These are phyloP conservation scores for Neopestalotiopsis rosae DNA, from an alignment of 2,329 filamentous ascomycete species.

Conservation along the genomic window DNA sequence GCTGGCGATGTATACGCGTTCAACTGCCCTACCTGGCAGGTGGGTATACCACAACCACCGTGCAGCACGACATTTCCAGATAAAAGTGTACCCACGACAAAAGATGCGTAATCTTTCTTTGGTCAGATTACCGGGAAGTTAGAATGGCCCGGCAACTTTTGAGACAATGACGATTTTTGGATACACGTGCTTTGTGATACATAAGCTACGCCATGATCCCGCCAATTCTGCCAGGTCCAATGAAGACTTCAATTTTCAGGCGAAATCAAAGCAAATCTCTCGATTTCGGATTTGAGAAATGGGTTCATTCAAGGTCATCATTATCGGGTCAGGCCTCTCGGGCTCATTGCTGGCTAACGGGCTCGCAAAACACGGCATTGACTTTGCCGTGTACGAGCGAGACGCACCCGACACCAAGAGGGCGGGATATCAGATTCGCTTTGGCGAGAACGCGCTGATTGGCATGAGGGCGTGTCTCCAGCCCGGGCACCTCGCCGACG, in stretches of 20 bases:
- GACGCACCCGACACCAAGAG: conserved; percentile 12
- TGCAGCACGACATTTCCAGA: background rate
- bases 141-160: background rate
- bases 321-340: conserved; percentile 28
- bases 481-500: conserved; percentile 1
- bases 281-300: background rate
- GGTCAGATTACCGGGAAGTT: background rate
- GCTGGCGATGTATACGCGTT: background rate
- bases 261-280: background rate
- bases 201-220: background rate
- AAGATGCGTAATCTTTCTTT: background rate
- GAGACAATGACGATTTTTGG: background rate
- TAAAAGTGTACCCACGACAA: background rate
- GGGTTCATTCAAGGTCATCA: conserved; percentile 24
- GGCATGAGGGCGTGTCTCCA: conserved; percentile 27
- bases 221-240: background rate
- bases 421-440: conserved; percentile 28
- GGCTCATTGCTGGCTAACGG: conserved; percentile 28
- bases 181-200: background rate
- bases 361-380: conserved; percentile 22
- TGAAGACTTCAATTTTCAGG: background rate
- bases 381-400: conserved; percentile 26
- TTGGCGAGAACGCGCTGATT: conserved; percentile 23
- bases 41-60: background rate
- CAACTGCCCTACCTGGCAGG: conserved; percentile 1